phyloP scores from a whole-genome alignment of 306 rosid genomes.

The Macrotyloma uniflorum region DNA sequence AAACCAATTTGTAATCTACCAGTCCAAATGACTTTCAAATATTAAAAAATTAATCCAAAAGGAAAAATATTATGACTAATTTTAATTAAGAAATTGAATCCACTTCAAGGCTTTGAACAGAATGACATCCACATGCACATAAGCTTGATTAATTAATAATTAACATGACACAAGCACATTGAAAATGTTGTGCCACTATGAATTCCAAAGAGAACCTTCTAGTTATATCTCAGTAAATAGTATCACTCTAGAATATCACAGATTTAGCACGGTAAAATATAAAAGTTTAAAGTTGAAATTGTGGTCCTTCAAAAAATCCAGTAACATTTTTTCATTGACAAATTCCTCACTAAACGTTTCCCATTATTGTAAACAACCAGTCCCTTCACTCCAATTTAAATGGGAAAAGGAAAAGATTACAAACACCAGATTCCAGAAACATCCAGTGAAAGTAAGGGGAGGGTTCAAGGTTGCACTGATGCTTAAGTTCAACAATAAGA shows the following conservation, averaged over 20 bases:
- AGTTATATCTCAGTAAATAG: too few relatives aligned
- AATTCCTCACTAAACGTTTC: constrained; percentile 44
- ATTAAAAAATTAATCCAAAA: too few relatives aligned
- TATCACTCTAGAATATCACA: neutral
- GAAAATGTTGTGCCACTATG: too few relatives aligned
- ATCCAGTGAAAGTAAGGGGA: constrained; percentile 27
- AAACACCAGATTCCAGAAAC: constrained; percentile 42
- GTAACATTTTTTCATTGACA: constrained; percentile 37
- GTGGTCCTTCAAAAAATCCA: constrained; percentile 17
- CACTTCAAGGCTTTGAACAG: too few relatives aligned
- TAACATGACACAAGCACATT: too few relatives aligned
- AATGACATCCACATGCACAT: too few relatives aligned
- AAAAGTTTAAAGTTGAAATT: constrained; percentile 13
- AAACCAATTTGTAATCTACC: too few relatives aligned
- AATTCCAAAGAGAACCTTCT: too few relatives aligned
- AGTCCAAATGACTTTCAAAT: too few relatives aligned
- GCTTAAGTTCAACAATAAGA: constrained; percentile 34
- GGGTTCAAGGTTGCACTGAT: constrained; percentile 19
- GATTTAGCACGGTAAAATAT: neutral
- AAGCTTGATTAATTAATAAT: too few relatives aligned
- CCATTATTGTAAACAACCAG: constrained; percentile 56
- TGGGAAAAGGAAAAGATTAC: neutral
- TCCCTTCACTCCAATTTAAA: constrained; percentile 36
- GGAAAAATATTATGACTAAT: too few relatives aligned
- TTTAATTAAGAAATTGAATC: too few relatives aligned